Evolutionary conservation across 2,329 filamentous ascomycete genomes (phyloP), one percentile per base, ranked within the genome.

Genomic region (Tolypocladium endophyticum): DNA sequence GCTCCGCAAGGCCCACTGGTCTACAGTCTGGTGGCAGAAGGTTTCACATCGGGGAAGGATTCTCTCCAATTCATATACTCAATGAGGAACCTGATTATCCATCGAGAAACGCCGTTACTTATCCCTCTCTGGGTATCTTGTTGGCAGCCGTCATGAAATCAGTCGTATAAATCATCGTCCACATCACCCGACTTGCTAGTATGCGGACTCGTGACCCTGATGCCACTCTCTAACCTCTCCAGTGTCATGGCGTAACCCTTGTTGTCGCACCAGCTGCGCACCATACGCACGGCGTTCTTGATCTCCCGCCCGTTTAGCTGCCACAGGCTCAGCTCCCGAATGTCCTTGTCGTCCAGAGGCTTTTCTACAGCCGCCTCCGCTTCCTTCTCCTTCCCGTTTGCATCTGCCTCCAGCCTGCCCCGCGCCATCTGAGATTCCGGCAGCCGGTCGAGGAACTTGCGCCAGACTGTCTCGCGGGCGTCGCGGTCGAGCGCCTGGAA

Each of bases 261-360:
- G 63, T 76, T 69, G 39, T 74, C 69, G 64, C 77, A 80, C 77
- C 76, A 79, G 25, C 67, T 73, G 57, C 69, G 68, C 1, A 73
- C 74, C 77, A 79, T 77, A 68, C 78, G 75, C 64, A 79, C 70
- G 11, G 73, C 75, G 59, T 73, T 78, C 67, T 79, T 79, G 63
- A 79, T 81, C 70, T 78, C 73, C 28, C 76, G 68, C 5, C 75
- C 78, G 55, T 79, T 80, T 59, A 78, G 70, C 60, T 71, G 67
- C 75, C 72, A 77, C 28, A 71, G 66, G 2, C 70, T 68, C 14
- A 80, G 67, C 62, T 77, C 69, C 35, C 67, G 64, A 4, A 79
- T 61, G 39, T 78, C 73, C 11, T 69, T 70, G 2, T 76, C 73
- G 25, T 65, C 63, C 8, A 57, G 56, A 0, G 28, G 3, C 30